A percentile compares a stretch with the other conserved stretches of the same genome.
Evolutionary conservation across 2,329 filamentous ascomycete species (phyloP).

Genomic region (Pestalotiopsis fici): DNA sequence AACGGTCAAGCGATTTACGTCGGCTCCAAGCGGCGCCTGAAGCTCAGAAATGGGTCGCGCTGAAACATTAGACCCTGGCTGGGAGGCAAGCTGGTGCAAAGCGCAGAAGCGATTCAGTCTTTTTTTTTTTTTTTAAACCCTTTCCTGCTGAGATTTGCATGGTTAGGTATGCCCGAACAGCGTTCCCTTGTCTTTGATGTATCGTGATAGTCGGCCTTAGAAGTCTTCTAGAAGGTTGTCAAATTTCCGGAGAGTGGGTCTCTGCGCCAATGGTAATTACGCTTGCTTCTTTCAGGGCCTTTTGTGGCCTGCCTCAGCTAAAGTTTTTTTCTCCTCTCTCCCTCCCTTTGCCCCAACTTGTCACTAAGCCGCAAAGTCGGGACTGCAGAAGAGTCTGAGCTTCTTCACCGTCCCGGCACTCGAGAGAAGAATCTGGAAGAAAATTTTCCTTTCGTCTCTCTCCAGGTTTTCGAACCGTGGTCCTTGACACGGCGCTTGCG

Average conservation of each 20-base stretch:
- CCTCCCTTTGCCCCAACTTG: background rate
- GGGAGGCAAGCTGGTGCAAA: background rate
- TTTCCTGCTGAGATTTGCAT: background rate
- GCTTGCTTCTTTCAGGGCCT: background rate
- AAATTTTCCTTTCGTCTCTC: background rate
- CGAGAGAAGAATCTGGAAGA: background rate
- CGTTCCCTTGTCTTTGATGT: background rate
- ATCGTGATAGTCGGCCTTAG: background rate
- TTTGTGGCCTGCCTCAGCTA: background rate
- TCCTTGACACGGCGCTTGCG: background rate
- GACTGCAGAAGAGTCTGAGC: background rate
- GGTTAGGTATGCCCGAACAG: background rate
- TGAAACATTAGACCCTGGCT: conserved; percentile 5
- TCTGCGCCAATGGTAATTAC: background rate
- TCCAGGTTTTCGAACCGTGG: background rate
- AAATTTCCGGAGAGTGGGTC: conserved; percentile 7
- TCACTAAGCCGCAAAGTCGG: background rate
- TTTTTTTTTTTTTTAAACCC: no score
- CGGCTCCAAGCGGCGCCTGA: background rate
- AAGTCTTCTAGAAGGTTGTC: conserved; percentile 7
- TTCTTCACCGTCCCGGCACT: background rate
- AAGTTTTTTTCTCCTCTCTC: background rate
- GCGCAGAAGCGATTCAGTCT: no score
- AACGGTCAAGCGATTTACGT: conserved; percentile 5
- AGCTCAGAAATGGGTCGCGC: background rate